Percentiles rank a stretch among this genome's conserved stretches.
Evolutionary conservation across 371 early-diverging fungal species (phyloP).

Genomic region (Apophysomyces sp.): DNA sequence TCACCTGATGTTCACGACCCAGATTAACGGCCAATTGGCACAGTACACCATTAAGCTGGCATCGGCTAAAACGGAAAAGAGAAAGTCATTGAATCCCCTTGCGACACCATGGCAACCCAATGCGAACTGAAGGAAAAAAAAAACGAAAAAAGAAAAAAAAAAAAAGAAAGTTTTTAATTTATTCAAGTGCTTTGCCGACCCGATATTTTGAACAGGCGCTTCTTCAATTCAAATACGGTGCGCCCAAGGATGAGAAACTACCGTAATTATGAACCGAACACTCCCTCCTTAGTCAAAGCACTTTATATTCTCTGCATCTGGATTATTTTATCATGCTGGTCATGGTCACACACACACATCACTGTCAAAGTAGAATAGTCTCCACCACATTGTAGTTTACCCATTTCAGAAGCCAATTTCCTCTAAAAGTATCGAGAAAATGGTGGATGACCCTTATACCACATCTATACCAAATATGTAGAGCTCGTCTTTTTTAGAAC

Average conservation of each 20-base stretch:
- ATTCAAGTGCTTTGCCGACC: no score
- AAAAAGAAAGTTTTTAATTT: no score
- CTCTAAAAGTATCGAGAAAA: no score
- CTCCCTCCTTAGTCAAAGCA: background rate
- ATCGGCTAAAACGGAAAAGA: background rate
- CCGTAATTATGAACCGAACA: no score
- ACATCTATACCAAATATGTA: background rate
- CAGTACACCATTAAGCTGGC: conserved; percentile 37
- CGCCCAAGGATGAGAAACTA: no score
- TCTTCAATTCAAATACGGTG: no score
- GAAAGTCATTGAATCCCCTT: background rate
- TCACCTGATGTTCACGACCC: conserved; percentile 37
- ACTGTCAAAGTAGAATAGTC: no score
- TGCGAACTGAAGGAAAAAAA: no score
- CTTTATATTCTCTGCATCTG: background rate
- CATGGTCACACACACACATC: background rate
- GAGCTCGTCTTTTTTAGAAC: no score
- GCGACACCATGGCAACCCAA: background rate
- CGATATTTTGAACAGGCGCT: no score
- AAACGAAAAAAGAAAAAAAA: no score
- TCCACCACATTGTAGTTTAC: background rate
- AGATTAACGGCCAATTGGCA: conserved; percentile 37
- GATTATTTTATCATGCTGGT: background rate
- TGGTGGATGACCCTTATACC: background rate
- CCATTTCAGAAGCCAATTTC: background rate